phyloP scores from a whole-genome alignment of 768 basidiomycete species.

The Rhodotorula sphaerocarpa region DNA sequence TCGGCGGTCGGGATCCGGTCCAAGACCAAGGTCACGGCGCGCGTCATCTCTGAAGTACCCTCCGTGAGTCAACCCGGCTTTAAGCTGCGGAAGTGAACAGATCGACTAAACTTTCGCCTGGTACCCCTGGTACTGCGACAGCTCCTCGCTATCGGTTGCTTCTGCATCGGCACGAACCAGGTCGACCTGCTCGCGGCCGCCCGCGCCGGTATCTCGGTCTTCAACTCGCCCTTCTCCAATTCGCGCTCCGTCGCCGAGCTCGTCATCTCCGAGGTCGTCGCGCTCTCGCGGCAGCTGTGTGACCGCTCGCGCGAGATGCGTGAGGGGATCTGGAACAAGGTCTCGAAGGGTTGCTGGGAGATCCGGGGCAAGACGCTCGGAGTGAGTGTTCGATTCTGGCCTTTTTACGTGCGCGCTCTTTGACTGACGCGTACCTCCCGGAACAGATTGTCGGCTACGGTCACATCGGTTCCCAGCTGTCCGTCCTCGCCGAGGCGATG shows the following conservation, averaged over 20 bases:
- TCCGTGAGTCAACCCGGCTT: slow-evolving; percentile 53
- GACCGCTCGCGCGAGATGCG: slow-evolving; percentile 82
- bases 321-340: slow-evolving; percentile 93
- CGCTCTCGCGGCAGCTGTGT: slow-evolving; percentile 84
- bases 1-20: slow-evolving; percentile 94
- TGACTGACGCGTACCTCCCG: neutral
- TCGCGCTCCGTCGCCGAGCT: slow-evolving; percentile 98
- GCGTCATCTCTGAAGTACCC: slow-evolving; percentile 73
- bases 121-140: slow-evolving; percentile 41
- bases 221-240: slow-evolving; percentile 83
- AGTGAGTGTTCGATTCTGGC: slow-evolving; percentile 3
- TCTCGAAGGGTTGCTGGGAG: slow-evolving; percentile 97
- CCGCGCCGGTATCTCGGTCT: slow-evolving; percentile 85
- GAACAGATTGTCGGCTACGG: slow-evolving; percentile 81
- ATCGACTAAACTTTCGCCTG: neutral
- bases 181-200: slow-evolving; percentile 80
- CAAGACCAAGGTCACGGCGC: slow-evolving; percentile 92
- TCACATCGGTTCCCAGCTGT: slow-evolving; percentile 94
- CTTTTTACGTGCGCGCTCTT: too few relatives aligned
- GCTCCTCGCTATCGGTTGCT: slow-evolving; percentile 94
- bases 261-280: slow-evolving; percentile 86
- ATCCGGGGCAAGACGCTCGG: slow-evolving; percentile 94
- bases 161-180: slow-evolving; percentile 99
- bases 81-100: too few relatives aligned
- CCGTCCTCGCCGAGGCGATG: slow-evolving; percentile 90